Evolutionary conservation across 2,329 filamentous ascomycete species (phyloP), one percentile per base, ranked within the genome.

Genomic region (Xylariaceae sp.): DNA sequence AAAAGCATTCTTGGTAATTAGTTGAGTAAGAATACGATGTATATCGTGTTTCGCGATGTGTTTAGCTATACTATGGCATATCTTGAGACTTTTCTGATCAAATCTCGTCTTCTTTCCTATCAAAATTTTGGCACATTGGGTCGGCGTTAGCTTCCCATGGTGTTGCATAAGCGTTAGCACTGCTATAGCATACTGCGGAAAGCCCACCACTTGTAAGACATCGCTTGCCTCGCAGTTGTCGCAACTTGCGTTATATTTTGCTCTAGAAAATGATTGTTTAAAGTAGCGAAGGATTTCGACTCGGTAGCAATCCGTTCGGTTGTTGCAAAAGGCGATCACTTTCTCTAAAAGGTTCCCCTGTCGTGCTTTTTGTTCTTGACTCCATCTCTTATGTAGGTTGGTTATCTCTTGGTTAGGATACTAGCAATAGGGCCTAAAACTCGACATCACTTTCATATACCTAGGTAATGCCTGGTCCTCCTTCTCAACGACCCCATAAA

Each of bases 231-330:
- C 86, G 79, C 95, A 99, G 71, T 96, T 98, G 77, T 99, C 96
- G 74, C 95, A 99, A 1, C 82, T 83, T 47, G 83, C 80, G 45
- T 86, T 79, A 74, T 96, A 99, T 48, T 91, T 82, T 11, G 85
- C 82, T 33, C 80, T 79, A 47, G 84, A 78, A 70, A 98, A 99
- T 1, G 81, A 79, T 73, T 99, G 95, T 55, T 89, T 92, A 78
- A 99, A 99, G 74, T 99, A 99, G n/a, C 85, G 85, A 29, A 99
- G 84, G 14, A 99, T 88, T 73, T 96, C 91, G 1, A 90, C 88
- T 58, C 95, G 84, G 61, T 96, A 88, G 71, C 95, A 99, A 66
- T 96, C 92, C 52, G 84, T 87, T 66, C 85, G 84, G 74, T 97
- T 97, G 69, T 97, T 91, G 72, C 93, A 98, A 69, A 90, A 99